Evolutionary conservation across 192 early-diverging fungal genomes (phyloP).

Genomic region (Umbelopsis isabellina): DNA sequence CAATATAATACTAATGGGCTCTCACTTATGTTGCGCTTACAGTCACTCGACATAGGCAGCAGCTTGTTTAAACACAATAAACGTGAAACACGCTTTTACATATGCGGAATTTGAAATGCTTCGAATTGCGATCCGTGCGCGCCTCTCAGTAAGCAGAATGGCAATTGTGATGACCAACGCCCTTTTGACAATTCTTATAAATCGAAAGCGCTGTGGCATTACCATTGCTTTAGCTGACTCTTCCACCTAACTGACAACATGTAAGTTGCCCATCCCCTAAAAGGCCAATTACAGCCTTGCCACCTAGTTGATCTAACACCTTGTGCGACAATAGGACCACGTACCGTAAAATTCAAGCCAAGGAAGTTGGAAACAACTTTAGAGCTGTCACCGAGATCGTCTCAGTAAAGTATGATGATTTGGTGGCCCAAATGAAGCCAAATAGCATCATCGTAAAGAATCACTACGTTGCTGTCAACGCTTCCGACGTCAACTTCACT

Average conservation of each 20-base stretch:
- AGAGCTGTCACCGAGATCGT: constrained; percentile 29
- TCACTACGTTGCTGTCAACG: constrained; percentile 58
- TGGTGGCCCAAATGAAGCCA: constrained; percentile 30
- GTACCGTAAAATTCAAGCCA: constrained; percentile 39
- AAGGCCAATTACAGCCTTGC: background rate
- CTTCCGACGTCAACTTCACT: constrained; percentile 59
- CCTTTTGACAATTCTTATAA: background rate
- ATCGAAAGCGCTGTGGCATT: background rate
- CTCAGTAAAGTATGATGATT: constrained; percentile 17
- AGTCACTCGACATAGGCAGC: too few species aligned
- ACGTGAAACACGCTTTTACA: too few species aligned
- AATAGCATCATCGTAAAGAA: constrained; percentile 45
- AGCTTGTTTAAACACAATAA: too few species aligned
- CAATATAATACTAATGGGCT: too few species aligned
- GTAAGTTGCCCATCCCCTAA: background rate
- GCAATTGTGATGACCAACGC: constrained; percentile 6
- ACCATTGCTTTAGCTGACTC: background rate
- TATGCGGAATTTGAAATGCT: too few species aligned
- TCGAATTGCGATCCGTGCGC: too few species aligned
- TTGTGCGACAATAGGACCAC: constrained; percentile 1
- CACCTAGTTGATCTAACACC: background rate
- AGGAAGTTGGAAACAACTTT: constrained; percentile 36
- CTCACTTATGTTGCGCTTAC: too few species aligned
- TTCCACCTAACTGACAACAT: background rate
- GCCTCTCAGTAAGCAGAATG: too few species aligned